Conservation (phyloP, 2,329 filamentous ascomycete genomes). For the Biscogniauxia marginata region DNA sequence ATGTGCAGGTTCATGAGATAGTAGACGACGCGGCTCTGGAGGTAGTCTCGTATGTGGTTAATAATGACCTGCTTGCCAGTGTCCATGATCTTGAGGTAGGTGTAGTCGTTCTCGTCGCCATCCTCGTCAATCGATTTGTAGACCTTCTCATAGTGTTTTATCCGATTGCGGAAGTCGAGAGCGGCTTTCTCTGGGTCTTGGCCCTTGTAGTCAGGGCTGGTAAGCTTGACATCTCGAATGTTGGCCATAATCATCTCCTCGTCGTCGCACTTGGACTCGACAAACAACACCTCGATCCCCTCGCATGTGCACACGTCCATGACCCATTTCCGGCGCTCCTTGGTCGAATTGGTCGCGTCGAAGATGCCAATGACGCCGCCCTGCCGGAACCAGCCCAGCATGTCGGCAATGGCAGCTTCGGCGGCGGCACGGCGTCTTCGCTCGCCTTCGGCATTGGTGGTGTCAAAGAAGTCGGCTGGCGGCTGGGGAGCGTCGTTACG, state of each 20-base stretch:
- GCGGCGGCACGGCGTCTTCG: slow-evolving; percentile 83
- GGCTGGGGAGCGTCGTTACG: slow-evolving; percentile 87
- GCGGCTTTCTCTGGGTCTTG: slow-evolving; percentile 92
- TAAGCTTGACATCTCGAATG: slow-evolving; percentile 95
- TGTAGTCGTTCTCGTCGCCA: slow-evolving; percentile 77
- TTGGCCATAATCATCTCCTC: slow-evolving; percentile 98
- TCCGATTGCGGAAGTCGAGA: slow-evolving; percentile 87
- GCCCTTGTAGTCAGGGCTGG: slow-evolving; percentile 89
- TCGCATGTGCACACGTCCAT: slow-evolving; percentile 72
- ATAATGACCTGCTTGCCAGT: slow-evolving; percentile 96
- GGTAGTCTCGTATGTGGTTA: slow-evolving; percentile 94
- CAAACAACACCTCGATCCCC: slow-evolving; percentile 86
- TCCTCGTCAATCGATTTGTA: slow-evolving; percentile 89
- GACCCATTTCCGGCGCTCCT: slow-evolving; percentile 87
- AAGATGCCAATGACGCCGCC: slow-evolving; percentile 88
- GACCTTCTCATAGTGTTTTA: slow-evolving; percentile 95
- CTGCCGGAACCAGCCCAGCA: slow-evolving; percentile 86
- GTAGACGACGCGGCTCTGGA: slow-evolving; percentile 94
- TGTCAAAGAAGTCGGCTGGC: slow-evolving; percentile 93
- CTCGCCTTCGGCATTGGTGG: slow-evolving; percentile 84
- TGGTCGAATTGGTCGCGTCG: slow-evolving; percentile 96
- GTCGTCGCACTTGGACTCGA: slow-evolving; percentile 95
- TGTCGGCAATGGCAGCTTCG: slow-evolving; percentile 87
- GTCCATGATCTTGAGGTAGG: slow-evolving; percentile 96
- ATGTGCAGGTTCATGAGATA: slow-evolving; percentile 99